Evolutionary conservation across 306 rosid species (phyloP).

Genomic region (Castanea sativa): DNA sequence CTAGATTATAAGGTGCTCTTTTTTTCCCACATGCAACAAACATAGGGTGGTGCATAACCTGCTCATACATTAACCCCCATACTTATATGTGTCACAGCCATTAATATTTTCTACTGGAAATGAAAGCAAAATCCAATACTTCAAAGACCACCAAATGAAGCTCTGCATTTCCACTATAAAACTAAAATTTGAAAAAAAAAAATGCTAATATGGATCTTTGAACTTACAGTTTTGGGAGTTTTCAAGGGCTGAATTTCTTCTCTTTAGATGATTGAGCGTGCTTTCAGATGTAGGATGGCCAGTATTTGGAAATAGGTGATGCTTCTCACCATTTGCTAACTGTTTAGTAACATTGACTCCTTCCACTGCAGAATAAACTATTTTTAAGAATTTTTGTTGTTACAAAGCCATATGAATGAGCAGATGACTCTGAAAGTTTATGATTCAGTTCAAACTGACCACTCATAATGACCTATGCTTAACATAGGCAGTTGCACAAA

Average conservation of each 20-base stretch:
- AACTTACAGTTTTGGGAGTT: slow-evolving; percentile 16
- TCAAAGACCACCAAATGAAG: not conserved
- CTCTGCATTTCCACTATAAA: not conserved
- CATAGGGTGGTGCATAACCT: too few species aligned
- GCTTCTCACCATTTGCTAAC: slow-evolving; percentile 2
- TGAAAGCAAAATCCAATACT: not conserved
- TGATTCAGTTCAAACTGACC: too few species aligned
- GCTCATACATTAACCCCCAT: too few species aligned
- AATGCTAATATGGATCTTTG: not conserved
- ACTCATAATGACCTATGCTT: too few species aligned
- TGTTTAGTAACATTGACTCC: not conserved
- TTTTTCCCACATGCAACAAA: too few species aligned
- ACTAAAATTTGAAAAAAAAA: not conserved
- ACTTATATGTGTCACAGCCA: too few species aligned
- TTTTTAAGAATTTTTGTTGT: not conserved
- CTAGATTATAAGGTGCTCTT: too few species aligned
- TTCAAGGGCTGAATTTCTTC: not conserved
- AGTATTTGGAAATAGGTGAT: not conserved
- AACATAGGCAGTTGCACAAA: not conserved
- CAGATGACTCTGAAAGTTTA: not conserved
- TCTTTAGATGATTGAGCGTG: not conserved
- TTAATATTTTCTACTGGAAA: too few species aligned
- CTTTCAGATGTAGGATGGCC: not conserved
- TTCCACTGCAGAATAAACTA: slow-evolving; percentile 8
- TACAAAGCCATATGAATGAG: not conserved